A percentile compares a stretch with the other conserved stretches of the same genome.
These are phyloP conservation scores for Neurospora sublineolata DNA, from an alignment of 495 filamentous ascomycete species.

Conservation along the genomic window DNA sequence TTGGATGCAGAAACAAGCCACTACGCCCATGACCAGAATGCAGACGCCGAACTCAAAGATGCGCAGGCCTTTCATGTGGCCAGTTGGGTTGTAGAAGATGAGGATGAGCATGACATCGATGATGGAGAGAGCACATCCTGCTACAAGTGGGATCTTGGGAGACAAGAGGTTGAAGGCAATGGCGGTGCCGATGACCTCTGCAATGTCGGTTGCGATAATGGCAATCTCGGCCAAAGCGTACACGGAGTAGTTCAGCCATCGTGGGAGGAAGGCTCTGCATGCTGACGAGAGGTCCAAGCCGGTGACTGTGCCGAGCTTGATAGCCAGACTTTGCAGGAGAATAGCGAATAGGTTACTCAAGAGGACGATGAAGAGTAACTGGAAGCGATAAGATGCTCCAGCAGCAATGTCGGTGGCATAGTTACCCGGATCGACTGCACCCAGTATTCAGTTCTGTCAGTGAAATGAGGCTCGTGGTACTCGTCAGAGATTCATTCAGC, in stretches of 20 bases:
- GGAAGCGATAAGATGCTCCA: slow-evolving; percentile 52
- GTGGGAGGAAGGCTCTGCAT: slow-evolving; percentile 62
- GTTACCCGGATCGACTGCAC: slow-evolving; percentile 69
- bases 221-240: slow-evolving; percentile 69
- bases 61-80: slow-evolving; percentile 60
- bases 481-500: too few species aligned
- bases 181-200: slow-evolving; percentile 85
- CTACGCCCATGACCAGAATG: slow-evolving; percentile 68
- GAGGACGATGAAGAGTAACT: slow-evolving; percentile 68
- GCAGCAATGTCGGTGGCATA: slow-evolving; percentile 77
- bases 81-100: slow-evolving; percentile 70
- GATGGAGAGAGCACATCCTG: slow-evolving; percentile 78
- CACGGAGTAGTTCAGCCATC: slow-evolving; percentile 62
- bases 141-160: slow-evolving; percentile 65
- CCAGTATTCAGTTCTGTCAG: not conserved
- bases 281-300: slow-evolving; percentile 72
- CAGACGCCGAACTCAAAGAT: slow-evolving; percentile 75
- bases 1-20: slow-evolving; percentile 84
- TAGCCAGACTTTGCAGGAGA: slow-evolving; percentile 68
- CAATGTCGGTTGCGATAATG: slow-evolving; percentile 84
- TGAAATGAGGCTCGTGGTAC: slow-evolving; percentile 14
- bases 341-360: slow-evolving; percentile 79
- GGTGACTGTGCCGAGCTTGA: slow-evolving; percentile 78
- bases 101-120: slow-evolving; percentile 76
- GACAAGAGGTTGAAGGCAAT: slow-evolving; percentile 82